phyloP scores from a whole-genome alignment of 2,329 filamentous ascomycete genomes.

The Colletotrichum horii region DNA sequence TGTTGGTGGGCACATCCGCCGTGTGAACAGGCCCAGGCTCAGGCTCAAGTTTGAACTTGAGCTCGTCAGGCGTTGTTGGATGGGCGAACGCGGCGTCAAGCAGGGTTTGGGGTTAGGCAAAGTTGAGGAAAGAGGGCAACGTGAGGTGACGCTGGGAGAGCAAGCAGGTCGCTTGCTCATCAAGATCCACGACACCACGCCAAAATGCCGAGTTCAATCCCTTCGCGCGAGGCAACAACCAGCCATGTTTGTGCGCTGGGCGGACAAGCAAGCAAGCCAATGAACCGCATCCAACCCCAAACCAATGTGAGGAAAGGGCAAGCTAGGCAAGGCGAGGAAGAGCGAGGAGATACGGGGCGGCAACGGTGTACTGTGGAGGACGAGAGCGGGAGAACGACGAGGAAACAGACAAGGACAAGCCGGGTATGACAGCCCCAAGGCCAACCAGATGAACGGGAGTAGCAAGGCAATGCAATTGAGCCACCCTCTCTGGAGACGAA shows the following conservation, averaged over 20 bases:
- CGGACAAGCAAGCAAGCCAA: not conserved
- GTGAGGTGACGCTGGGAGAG: not conserved
- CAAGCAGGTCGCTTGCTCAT: not conserved
- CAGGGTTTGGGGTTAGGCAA: not conserved
- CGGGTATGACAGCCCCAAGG: not conserved
- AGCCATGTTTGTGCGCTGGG: not conserved
- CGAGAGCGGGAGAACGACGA: not conserved
- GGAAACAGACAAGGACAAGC: not conserved
- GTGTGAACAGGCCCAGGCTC: not conserved
- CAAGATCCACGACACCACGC: not conserved
- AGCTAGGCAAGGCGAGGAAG: not conserved
- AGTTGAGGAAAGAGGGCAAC: not conserved
- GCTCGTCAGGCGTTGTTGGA: not conserved
- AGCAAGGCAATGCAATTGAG: not conserved
- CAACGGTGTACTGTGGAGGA: not conserved
- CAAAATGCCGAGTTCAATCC: not conserved
- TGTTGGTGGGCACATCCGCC: not conserved
- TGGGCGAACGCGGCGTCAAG: not conserved
- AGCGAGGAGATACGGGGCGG: not conserved
- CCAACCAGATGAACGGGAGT: not conserved
- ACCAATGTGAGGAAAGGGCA: not conserved
- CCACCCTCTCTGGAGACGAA: not conserved
- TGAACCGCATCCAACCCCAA: not conserved
- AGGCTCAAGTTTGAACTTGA: not conserved
- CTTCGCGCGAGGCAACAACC: not conserved